phyloP scores from a whole-genome alignment of 345 rosid genomes.

The Lepidium aucheri region DNA sequence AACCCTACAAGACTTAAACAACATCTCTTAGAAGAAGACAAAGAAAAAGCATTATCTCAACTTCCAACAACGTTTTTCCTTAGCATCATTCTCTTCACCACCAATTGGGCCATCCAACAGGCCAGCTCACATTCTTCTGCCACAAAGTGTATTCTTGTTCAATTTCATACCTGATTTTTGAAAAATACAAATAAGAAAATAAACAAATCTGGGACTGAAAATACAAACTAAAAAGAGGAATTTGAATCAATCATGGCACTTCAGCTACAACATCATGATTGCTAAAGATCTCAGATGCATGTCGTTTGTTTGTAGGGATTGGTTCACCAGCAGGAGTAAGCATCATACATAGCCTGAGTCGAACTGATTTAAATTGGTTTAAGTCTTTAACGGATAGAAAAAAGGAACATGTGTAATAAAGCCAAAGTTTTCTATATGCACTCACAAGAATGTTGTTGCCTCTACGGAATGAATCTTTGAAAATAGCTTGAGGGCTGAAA shows the following conservation, averaged over 20 bases:
- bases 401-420: constrained; percentile 6
- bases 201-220: neutral
- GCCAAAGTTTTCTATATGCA: neutral
- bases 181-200: neutral
- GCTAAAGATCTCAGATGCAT: constrained; percentile 70
- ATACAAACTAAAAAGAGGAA: neutral
- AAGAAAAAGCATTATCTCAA: constrained; percentile 43
- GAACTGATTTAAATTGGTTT: neutral
- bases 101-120: constrained; percentile 84
- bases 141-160: constrained; percentile 91
- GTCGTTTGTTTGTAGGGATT: constrained; percentile 78
- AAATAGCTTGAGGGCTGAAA: constrained; percentile 90
- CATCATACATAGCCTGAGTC: constrained; percentile 78
- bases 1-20: constrained; percentile 10
- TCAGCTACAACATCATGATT: constrained; percentile 61
- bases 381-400: neutral
- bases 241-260: constrained; percentile 50
- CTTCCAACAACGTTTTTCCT: too few species aligned
- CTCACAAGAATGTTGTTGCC: constrained; percentile 87
- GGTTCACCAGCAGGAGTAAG: constrained; percentile 89
- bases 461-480: constrained; percentile 81
- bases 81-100: constrained; percentile 23
- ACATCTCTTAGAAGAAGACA: neutral
- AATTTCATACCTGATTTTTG: constrained; percentile 54
- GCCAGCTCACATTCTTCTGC: constrained; percentile 86